phyloP scores from a whole-genome alignment of 2,329 filamentous ascomycete genomes.

The Aspergillus jensenii region DNA sequence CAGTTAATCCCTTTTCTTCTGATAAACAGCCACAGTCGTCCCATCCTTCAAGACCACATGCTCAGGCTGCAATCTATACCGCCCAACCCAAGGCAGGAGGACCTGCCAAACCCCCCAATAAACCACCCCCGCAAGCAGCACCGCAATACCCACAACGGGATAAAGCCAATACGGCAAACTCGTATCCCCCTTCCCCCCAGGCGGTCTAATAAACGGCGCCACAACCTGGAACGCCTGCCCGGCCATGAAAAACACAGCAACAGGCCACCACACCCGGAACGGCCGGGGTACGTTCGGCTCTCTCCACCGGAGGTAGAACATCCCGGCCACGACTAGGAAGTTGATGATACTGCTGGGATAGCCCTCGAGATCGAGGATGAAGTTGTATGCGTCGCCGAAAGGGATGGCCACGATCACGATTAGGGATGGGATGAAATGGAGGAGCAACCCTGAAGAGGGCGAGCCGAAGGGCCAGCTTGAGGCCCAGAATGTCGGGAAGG shows the following conservation, averaged over 20 bases:
- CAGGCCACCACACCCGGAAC: slow-evolving; percentile 2
- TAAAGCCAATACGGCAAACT: slow-evolving; percentile 4
- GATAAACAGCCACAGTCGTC: background rate
- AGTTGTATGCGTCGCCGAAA: slow-evolving; percentile 24
- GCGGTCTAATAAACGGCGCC: slow-evolving; percentile 2
- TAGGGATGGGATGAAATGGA: slow-evolving; percentile 21
- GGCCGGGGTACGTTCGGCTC: background rate
- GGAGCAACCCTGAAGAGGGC: slow-evolving; percentile 14
- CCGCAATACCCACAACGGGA: background rate
- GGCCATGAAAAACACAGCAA: slow-evolving; percentile 2
- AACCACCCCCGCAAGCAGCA: background rate
- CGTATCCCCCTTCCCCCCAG: slow-evolving; percentile 1
- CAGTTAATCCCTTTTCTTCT: background rate
- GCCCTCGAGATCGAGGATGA: slow-evolving; percentile 18
- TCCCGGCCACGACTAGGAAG: background rate
- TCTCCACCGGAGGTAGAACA: background rate
- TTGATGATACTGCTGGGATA: background rate
- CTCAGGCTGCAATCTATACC: background rate
- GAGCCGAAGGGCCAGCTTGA: slow-evolving; percentile 24
- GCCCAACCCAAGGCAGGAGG: background rate
- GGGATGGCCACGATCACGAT: slow-evolving; percentile 26
- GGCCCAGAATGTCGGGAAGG: slow-evolving; percentile 23
- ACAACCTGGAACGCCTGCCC: slow-evolving; percentile 4
- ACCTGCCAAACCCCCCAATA: slow-evolving; percentile 1
- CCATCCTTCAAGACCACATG: slow-evolving; percentile 5